A percentile compares a stretch with the other conserved stretches of the same genome.
These are phyloP conservation scores for Tanacetum coccineum DNA, from an alignment of 129 eudicot genomes.

Conservation along the genomic window DNA sequence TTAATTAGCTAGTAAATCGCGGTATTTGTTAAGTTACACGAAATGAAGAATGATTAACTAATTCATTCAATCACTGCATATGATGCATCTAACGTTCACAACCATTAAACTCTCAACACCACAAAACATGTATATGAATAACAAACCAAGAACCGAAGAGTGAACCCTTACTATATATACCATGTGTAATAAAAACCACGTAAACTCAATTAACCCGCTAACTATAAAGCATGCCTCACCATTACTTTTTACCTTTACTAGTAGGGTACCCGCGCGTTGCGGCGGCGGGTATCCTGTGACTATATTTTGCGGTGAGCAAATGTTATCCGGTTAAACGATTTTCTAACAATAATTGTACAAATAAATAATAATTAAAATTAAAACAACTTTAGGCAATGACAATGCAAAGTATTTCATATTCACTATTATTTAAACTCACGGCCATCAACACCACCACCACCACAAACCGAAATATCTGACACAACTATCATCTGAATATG, in stretches of 20 bases:
- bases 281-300: no score
- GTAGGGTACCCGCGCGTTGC: no score
- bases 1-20: not conserved
- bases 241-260: slow-evolving; percentile 65
- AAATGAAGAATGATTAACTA: slow-evolving; percentile 14
- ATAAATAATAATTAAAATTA: no score
- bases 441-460: no score
- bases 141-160: slow-evolving; percentile 22
- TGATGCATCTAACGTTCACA: not conserved
- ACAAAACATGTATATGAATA: slow-evolving; percentile 12
- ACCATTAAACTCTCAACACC: slow-evolving; percentile 14
- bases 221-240: slow-evolving; percentile 93
- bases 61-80: slow-evolving; percentile 21
- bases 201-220: slow-evolving; percentile 43
- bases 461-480: no score
- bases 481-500: no score
- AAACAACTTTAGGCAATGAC: no score
- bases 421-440: no score
- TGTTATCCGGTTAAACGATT: no score
- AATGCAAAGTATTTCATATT: no score
- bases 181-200: slow-evolving; percentile 2
- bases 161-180: slow-evolving; percentile 19
- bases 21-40: slow-evolving; percentile 13
- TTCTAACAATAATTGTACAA: no score
- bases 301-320: no score